Evolutionary conservation across 352 stramenopile species (phyloP).

Genomic region (Globisporangium mamillatum): DNA sequence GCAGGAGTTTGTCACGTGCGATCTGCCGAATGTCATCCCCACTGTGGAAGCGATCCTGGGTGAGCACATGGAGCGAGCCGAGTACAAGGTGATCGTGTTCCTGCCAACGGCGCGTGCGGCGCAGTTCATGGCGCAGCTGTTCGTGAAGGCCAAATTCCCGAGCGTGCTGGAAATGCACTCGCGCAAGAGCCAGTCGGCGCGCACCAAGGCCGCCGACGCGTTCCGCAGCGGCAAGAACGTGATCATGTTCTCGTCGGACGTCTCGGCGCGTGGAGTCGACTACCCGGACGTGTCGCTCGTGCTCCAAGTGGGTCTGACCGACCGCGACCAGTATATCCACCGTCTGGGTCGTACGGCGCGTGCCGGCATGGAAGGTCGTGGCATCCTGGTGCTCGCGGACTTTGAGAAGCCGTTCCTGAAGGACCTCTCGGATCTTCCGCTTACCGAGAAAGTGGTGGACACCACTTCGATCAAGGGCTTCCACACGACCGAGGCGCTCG

Average conservation of each 20-base stretch:
- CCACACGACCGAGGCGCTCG: slow-evolving; percentile 18
- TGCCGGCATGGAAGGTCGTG: slow-evolving; percentile 83
- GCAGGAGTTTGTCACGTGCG: slow-evolving; percentile 81
- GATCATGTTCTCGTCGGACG: slow-evolving; percentile 94
- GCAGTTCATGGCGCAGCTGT: slow-evolving; percentile 90
- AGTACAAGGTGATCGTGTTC: slow-evolving; percentile 97
- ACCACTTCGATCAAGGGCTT: slow-evolving; percentile 21
- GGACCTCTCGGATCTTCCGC: slow-evolving; percentile 63
- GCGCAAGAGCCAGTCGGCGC: slow-evolving; percentile 89
- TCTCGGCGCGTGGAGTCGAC: slow-evolving; percentile 93
- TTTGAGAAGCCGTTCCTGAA: slow-evolving; percentile 82
- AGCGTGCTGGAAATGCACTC: slow-evolving; percentile 95
- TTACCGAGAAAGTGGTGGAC: slow-evolving; percentile 22
- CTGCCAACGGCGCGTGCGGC: slow-evolving; percentile 89
- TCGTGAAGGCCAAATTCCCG: slow-evolving; percentile 62
- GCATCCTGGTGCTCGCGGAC: slow-evolving; percentile 78
- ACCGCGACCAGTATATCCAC: slow-evolving; percentile 95
- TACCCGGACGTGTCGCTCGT: slow-evolving; percentile 93
- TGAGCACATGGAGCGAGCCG: slow-evolving; percentile 54
- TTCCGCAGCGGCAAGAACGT: slow-evolving; percentile 89
- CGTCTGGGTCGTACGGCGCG: slow-evolving; percentile 92
- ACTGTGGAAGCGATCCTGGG: slow-evolving; percentile 69
- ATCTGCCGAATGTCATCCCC: slow-evolving; percentile 66
- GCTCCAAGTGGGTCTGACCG: slow-evolving; percentile 80
- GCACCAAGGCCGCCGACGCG: slow-evolving; percentile 83